phyloP scores from a whole-genome alignment of 2,329 filamentous ascomycete species.

The Trichoderma gracile region DNA sequence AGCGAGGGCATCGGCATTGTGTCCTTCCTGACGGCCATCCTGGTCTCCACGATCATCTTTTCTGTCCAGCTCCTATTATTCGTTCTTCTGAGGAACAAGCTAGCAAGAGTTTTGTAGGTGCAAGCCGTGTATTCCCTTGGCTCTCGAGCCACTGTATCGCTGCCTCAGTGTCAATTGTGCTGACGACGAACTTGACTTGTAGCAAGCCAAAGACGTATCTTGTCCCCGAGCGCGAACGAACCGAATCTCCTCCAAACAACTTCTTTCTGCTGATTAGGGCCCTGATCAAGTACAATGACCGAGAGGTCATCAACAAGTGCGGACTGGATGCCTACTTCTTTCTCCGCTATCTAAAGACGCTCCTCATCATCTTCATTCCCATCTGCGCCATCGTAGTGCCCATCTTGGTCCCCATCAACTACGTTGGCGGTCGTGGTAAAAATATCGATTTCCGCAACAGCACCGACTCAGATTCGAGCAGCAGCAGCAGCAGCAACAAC shows the following conservation, averaged over 20 bases:
- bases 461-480: conserved; percentile 15
- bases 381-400: conserved; percentile 77
- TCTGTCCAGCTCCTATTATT: conserved; percentile 69
- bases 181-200: neutral
- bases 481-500: conserved; percentile 26
- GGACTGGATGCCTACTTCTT: conserved; percentile 98
- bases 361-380: conserved; percentile 89
- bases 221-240: conserved; percentile 81
- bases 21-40: conserved; percentile 64
- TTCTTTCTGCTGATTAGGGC: conserved; percentile 54
- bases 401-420: conserved; percentile 83
- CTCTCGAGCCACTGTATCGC: too few species aligned
- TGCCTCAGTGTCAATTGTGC: neutral
- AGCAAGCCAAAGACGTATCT: conserved; percentile 84
- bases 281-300: conserved; percentile 68
- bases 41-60: conserved; percentile 63
- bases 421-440: conserved; percentile 66
- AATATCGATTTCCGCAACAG: conserved; percentile 47
- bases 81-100: conserved; percentile 71
- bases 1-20: conserved; percentile 43
- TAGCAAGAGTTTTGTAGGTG: conserved; percentile 78
- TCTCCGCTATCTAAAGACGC: conserved; percentile 73
- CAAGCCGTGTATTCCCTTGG: neutral
- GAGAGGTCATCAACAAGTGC: conserved; percentile 91
- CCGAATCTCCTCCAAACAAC: conserved; percentile 66